phyloP scores from a whole-genome alignment of 768 basidiomycete genomes.

The Amanita fuliginea region DNA sequence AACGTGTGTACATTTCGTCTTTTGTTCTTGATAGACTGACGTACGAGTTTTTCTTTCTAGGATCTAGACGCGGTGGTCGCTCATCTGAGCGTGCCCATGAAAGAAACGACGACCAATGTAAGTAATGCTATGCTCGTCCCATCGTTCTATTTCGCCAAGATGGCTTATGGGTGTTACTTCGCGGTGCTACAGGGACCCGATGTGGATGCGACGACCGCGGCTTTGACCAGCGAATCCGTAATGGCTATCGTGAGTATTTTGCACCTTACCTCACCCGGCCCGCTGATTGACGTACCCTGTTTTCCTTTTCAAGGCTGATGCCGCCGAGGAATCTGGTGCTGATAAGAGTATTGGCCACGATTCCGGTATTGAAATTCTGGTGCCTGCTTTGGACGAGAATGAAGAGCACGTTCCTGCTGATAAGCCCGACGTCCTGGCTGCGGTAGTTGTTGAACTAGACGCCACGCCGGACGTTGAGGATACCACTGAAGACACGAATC shows the following conservation, averaged over 20 bases:
- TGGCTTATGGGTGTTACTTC: background rate
- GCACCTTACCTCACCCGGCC: background rate
- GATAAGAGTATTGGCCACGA: slow-evolving; percentile 1
- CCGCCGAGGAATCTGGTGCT: background rate
- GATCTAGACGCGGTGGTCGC: background rate
- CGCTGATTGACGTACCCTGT: background rate
- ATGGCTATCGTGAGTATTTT: background rate
- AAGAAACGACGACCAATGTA: background rate
- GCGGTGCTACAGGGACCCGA: background rate
- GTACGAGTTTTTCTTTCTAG: background rate
- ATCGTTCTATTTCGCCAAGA: background rate
- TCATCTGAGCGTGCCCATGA: background rate
- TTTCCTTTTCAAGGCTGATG: slow-evolving; percentile 1
- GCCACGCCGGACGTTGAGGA: background rate
- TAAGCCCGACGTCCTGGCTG: background rate
- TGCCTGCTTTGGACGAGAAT: background rate
- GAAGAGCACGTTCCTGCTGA: background rate
- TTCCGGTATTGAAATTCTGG: slow-evolving; percentile 4
- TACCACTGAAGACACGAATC: background rate
- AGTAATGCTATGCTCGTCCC: background rate
- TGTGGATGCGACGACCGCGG: background rate
- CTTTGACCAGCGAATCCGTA: background rate
- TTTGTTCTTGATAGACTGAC: background rate
- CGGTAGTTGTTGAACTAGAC: background rate
- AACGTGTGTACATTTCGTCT: background rate